phyloP scores from a whole-genome alignment of 2,329 filamentous ascomycete species.

The Aspergillus versicolor region DNA sequence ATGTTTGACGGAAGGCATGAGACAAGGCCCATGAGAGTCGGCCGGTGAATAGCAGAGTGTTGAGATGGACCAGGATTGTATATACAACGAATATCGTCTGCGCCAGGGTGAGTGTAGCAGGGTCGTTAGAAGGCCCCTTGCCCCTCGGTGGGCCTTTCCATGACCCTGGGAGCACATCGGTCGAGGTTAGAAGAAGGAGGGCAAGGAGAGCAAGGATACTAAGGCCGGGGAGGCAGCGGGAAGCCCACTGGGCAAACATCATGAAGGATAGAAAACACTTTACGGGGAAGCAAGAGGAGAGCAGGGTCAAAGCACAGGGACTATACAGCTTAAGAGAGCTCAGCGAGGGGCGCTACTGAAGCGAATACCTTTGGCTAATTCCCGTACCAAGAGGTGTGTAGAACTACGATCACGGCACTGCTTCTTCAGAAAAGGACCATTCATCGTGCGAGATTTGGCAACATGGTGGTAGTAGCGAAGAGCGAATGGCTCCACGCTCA shows the following conservation, averaged over 20 bases:
- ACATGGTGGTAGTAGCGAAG: not conserved
- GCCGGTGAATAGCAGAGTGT: conserved; percentile 60
- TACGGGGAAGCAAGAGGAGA: not conserved
- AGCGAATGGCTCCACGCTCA: too few relatives aligned
- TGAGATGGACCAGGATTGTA: conserved; percentile 62
- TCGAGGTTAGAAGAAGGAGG: conserved; percentile 23
- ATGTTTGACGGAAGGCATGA: conserved; percentile 35
- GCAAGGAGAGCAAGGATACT: conserved; percentile 26
- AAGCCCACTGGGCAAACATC: conserved; percentile 27
- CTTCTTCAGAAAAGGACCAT: not conserved
- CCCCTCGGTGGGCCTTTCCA: conserved; percentile 16
- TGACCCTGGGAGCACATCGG: conserved; percentile 16
- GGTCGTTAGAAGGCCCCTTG: not conserved
- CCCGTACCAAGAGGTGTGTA: not conserved
- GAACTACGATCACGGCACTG: not conserved
- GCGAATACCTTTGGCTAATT: not conserved
- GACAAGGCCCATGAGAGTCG: conserved; percentile 50
- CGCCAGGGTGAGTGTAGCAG: conserved; percentile 17
- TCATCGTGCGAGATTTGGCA: not conserved
- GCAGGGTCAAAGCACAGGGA: not conserved
- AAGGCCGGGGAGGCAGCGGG: conserved; percentile 31
- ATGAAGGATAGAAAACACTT: not conserved
- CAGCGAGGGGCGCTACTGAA: not conserved
- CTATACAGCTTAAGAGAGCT: not conserved
- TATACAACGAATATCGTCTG: conserved; percentile 60